A percentile compares a stretch with the other conserved stretches of the same genome.
These are phyloP conservation scores for Heracleum sosnowskyi DNA, from an alignment of 129 eudicot species.

Conservation along the genomic window DNA sequence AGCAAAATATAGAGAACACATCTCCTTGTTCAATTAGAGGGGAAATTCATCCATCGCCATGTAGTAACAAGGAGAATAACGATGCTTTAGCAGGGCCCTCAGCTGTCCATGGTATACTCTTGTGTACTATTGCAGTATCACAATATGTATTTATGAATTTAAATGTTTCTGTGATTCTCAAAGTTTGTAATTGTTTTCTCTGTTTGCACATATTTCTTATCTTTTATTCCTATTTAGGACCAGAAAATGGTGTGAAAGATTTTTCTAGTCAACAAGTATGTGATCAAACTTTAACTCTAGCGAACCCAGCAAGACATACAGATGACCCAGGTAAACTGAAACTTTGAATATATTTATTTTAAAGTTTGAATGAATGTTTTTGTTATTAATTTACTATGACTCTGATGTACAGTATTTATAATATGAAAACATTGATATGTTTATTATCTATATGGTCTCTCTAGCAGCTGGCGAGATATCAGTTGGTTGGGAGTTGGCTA, in stretches of 20 bases:
- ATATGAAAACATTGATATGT: neutral
- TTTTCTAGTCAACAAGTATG: neutral
- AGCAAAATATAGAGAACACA: constrained; percentile 16
- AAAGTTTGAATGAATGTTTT: neutral
- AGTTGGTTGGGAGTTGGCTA: constrained; percentile 7
- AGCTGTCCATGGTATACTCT: constrained; percentile 14
- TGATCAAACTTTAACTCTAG: neutral
- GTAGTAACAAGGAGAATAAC: constrained; percentile 3
- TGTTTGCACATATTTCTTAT: constrained; percentile 1
- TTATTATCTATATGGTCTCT: neutral
- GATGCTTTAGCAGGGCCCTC: constrained; percentile 7
- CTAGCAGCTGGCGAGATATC: constrained; percentile 12
- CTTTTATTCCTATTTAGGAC: constrained; percentile 11
- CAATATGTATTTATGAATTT: neutral
- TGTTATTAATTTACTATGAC: neutral
- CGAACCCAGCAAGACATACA: constrained; percentile 7
- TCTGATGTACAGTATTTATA: neutral
- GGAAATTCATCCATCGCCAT: neutral
- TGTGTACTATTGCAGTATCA: neutral
- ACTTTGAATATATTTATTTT: neutral
- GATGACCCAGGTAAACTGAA: constrained; percentile 22
- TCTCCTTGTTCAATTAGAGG: constrained; percentile 10
- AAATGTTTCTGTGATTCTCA: neutral
- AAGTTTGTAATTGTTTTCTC: neutral
- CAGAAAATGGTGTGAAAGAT: constrained; percentile 11